Evolutionary conservation across 768 basidiomycete species (phyloP), one percentile per base, ranked within the genome.

Genomic region (Pulveroboletus sp.): DNA sequence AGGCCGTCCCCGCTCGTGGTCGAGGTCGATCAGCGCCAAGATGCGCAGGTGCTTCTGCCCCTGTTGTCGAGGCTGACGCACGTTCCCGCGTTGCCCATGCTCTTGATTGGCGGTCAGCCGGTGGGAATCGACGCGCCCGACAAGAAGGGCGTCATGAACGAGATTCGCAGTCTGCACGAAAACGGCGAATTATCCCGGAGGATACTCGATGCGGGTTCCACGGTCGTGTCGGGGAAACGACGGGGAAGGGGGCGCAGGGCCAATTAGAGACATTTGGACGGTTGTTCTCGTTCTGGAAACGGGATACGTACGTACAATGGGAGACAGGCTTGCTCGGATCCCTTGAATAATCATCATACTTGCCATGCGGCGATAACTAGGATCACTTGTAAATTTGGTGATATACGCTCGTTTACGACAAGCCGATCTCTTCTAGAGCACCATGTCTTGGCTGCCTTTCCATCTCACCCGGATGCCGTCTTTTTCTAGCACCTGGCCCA

Each of bases 21-120:
- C 36, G 85, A 88, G 34, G 76, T 87, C 19, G 88, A 91, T 60
- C 66, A 80, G 43, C 81, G 89, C 51, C 84, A 82, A 51, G 89
- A 92, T 61, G 78, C 77, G 5, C 70, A 75, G 0, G 80, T 88
- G 21, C 70, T 92, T 20, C 63, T 66, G 5, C 81, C 85, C 2
- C 71, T 90, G 21, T 72, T 91, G 38, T 58, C 62, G 12, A 82
- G 89, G 1, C 71, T 91, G 33, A 86, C 86, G 0, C 67, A 66
- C 14, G 60, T 72, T 4, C 52, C 71, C 1, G 75, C 80, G 14
- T 69, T 90, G 7, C 87, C 90, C 14, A 63, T 90, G 25, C 75
- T 91, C 5, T 71, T 92, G 44, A 64, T 92, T 38, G 84, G 82
- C 16, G 90, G 90, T 31, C 71, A 73, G 40, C 64, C 76, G 14